Conservation (phyloP, 1,284 basidiomycete species). For the Pseudozyma sp. region DNA sequence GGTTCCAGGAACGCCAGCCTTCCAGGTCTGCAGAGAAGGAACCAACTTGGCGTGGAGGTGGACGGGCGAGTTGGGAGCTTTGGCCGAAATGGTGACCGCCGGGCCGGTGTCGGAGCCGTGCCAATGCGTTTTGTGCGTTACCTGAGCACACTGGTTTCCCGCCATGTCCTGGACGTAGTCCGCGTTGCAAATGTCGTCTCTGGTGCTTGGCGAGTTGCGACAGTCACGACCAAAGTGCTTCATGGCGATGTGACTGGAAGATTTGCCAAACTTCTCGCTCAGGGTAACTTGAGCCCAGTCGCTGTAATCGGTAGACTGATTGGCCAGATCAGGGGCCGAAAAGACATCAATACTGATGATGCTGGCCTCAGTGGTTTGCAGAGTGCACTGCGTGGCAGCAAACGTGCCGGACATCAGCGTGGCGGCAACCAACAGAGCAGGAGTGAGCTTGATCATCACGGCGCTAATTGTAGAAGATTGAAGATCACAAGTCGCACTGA, state of each 20-base stretch:
- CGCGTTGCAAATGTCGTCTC: slow-evolving; percentile 8
- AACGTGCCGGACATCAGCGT: slow-evolving; percentile 1
- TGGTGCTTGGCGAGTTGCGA: background rate
- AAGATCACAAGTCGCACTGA: too few species aligned
- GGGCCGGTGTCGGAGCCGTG: background rate
- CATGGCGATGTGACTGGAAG: slow-evolving; percentile 5
- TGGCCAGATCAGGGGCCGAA: background rate
- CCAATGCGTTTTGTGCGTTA: background rate
- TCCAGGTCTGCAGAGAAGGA: slow-evolving; percentile 11
- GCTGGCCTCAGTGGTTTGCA: background rate
- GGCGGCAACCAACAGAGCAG: slow-evolving; percentile 6
- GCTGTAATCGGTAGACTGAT: background rate
- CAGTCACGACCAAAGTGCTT: slow-evolving; percentile 11
- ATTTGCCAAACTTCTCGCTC: background rate
- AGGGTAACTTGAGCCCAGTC: background rate
- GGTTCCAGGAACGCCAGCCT: slow-evolving; percentile 3
- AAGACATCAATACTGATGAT: slow-evolving; percentile 2
- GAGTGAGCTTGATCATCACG: slow-evolving; percentile 17
- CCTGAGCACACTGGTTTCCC: slow-evolving; percentile 19
- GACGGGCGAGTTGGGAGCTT: too few species aligned
- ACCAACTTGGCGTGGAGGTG: background rate
- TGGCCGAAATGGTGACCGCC: too few species aligned
- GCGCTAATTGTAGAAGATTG: too few species aligned
- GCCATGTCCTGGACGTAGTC: background rate
- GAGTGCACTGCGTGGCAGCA: background rate